Evolutionary conservation across 2,329 filamentous ascomycete genomes (phyloP).

Genomic region (Penicillium sp.): DNA sequence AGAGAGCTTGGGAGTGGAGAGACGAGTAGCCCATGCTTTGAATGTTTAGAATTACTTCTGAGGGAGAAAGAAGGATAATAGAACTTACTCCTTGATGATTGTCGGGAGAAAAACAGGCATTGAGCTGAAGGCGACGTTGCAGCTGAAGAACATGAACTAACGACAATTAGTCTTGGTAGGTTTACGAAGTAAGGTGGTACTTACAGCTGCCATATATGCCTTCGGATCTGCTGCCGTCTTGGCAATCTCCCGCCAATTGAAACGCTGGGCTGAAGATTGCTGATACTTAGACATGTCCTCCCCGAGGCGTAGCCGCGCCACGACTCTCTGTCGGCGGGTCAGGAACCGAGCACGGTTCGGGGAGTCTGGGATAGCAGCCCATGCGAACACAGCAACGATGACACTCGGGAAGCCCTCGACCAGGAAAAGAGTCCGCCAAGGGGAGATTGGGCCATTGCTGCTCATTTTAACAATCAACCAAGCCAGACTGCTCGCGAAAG

Average conservation of each 20-base stretch:
- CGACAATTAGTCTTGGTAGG: not conserved
- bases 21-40: slow-evolving; percentile 63
- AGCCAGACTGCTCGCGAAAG: slow-evolving; percentile 70
- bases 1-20: slow-evolving; percentile 66
- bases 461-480: slow-evolving; percentile 68
- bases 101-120: slow-evolving; percentile 83
- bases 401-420: slow-evolving; percentile 80
- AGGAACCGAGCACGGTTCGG: slow-evolving; percentile 62
- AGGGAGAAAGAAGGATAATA: not conserved
- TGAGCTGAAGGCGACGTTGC: slow-evolving; percentile 81
- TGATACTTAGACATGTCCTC: slow-evolving; percentile 42
- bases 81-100: slow-evolving; percentile 57
- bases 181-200: slow-evolving; percentile 15
- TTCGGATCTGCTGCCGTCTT: slow-evolving; percentile 60
- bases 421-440: slow-evolving; percentile 81
- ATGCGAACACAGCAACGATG: slow-evolving; percentile 66
- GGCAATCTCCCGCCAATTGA: slow-evolving; percentile 54
- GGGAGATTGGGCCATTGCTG: slow-evolving; percentile 60
- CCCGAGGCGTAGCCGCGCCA: slow-evolving; percentile 64
- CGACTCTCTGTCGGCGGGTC: slow-evolving; percentile 57
- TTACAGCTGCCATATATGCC: slow-evolving; percentile 63
- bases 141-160: slow-evolving; percentile 71
- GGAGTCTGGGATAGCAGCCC: slow-evolving; percentile 68
- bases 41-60: not conserved
- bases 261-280: slow-evolving; percentile 30